Evolutionary conservation across 2,329 filamentous ascomycete genomes (phyloP), one percentile per base, ranked within the genome.

Genomic region (Byssoonygena ceratinophila): DNA sequence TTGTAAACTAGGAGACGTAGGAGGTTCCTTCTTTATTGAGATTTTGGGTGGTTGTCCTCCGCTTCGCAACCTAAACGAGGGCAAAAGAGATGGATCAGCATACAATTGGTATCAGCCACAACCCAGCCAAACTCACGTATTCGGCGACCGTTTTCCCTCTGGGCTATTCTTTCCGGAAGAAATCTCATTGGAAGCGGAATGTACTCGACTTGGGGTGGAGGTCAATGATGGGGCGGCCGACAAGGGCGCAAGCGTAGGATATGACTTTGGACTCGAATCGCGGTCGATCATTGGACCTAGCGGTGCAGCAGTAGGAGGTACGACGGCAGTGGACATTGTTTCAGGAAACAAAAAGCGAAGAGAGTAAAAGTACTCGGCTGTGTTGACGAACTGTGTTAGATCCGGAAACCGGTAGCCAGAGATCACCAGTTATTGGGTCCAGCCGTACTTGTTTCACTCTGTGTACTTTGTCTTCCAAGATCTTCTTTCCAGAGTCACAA

Each of bases 11-110:
- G 91, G 91, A 44, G 91, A 96, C 39, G 85, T 74, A 11, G 71
- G 81, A 31, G 90, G 90, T 69, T 98, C 92, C 71, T 96, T 96
- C 76, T 97, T 97, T 55, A 98, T 90, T 58, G 94, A 79, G 57
- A 96, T 94, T 72, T 87, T 90, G 37, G 87, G 86, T 54, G 76
- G 71, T 43, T 71, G 64, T 47, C 76, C 67, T 67, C 72, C 70
- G 66, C 60, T 63, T 51, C 65, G 65, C 2, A 64, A 66, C 29
- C 63, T 65, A 43, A 12, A 40, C 18, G n/a, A 12, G 18, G 20
- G 4, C 3, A 12, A 7, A 45, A 45, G 46, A 34, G 22, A 39
- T 39, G n/a, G 1, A 16, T 44, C 31, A 44, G 41, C 23, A 29
- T n/a, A 18, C 12, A 12, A 16, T 11, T 31, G 11, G 31, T 43